Base-by-base conservation (phyloP, 2,329 filamentous ascomycete genomes). In the Scedosporium aurantiacum region DNA sequence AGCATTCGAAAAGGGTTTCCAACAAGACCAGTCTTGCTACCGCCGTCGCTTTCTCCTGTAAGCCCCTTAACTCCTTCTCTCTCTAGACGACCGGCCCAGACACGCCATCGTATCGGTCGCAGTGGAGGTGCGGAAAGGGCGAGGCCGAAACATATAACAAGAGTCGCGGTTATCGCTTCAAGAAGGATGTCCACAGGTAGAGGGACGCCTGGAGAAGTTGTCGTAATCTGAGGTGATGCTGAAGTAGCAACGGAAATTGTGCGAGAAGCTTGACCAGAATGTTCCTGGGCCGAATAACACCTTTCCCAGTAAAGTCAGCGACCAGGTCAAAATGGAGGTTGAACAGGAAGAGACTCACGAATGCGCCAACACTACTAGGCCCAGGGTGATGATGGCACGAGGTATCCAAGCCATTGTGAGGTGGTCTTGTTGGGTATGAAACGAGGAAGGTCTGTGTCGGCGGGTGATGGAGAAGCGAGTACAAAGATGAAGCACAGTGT, bases 201-300 rank as follows among this genome's bases (percentile, higher is more conserved):
- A 16, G 81, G 77, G 62, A 74, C 69, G 59, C 73, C 66, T 2
- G 76, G 68, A 32, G 77, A 75, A 52, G 77, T 71, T 60, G 79
- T 37, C 32, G 32, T 73, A 40, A 79, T 78, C 60, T 76, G 75
- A 66, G 80, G 79, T 61, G 86, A 23, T 14, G 25, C 47, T 4
- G 81, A 77, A 61, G 74, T 69, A 58, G 73, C 66, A 2, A 76
- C 68, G 37, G 77, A 75, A 50, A 77, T 71, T 61, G 79, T 73
- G 37, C 79, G 78, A 60, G 76, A 75, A 67, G 80, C 79, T 62
- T 86, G 82, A 23, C 86, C 80, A 5, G 90, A 88, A 76, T 96
- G 90, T 76, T 99, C 94, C 74, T 96, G 89, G 56, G 92, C 91
- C 59, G 94, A 99, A 76, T 97, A 99, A 76, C 92, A 95, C 65